Conservation (phyloP, 2,329 filamentous ascomycete genomes). For the Penicillium rolfsii region DNA sequence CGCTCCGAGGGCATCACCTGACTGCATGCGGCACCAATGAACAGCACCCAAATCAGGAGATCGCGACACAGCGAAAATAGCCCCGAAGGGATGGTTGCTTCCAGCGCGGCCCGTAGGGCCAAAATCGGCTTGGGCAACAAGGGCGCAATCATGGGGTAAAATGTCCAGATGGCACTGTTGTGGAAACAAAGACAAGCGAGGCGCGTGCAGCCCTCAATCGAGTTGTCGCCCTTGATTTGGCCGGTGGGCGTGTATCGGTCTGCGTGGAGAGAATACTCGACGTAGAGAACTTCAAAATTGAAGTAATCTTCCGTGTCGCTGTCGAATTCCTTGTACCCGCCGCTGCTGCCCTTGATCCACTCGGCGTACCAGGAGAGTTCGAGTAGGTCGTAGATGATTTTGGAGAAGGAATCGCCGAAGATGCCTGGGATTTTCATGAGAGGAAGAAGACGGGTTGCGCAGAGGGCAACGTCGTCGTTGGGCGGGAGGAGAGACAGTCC, state of each 20-base stretch:
- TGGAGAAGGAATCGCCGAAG: slow-evolving; percentile 36
- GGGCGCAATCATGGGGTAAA: slow-evolving; percentile 41
- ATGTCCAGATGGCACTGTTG: slow-evolving; percentile 45
- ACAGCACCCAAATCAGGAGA: slow-evolving; percentile 43
- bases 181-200: slow-evolving; percentile 45
- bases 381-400: slow-evolving; percentile 40
- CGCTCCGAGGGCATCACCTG: slow-evolving; percentile 32
- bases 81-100: slow-evolving; percentile 37
- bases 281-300: slow-evolving; percentile 45
- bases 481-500: slow-evolving; percentile 36
- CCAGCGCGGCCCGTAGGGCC: slow-evolving; percentile 38
- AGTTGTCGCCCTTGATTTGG: slow-evolving; percentile 39
- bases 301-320: slow-evolving; percentile 46
- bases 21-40: slow-evolving; percentile 40
- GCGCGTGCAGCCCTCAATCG: slow-evolving; percentile 44
- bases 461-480: slow-evolving; percentile 33
- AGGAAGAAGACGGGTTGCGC: slow-evolving; percentile 40
- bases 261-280: slow-evolving; percentile 42
- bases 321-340: slow-evolving; percentile 35
- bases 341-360: slow-evolving; percentile 38
- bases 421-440: slow-evolving; percentile 41
- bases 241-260: slow-evolving; percentile 43
- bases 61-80: slow-evolving; percentile 39
- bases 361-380: slow-evolving; percentile 44
- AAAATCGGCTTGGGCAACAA: slow-evolving; percentile 42